These are phyloP conservation scores for Ammopiptanthus mongolicus DNA, from an alignment of 306 rosid species.

Conservation along the genomic window DNA sequence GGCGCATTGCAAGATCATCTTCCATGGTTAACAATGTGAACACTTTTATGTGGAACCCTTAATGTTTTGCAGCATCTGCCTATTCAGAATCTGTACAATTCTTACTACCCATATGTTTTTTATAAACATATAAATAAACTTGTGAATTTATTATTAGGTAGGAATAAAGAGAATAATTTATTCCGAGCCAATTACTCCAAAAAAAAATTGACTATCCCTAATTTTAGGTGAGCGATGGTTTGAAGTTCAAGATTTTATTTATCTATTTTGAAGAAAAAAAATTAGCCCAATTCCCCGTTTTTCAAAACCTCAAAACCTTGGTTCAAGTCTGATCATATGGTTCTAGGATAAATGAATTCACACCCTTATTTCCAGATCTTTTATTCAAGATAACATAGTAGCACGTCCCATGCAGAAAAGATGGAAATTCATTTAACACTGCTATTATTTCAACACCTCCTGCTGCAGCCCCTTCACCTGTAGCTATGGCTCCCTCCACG, in stretches of 20 bases:
- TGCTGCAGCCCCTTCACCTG: slow-evolving; percentile 45
- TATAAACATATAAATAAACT: neutral
- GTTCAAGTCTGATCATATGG: neutral
- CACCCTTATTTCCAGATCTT: neutral
- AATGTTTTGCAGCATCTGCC: slow-evolving; percentile 64
- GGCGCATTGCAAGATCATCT: too few species aligned
- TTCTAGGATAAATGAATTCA: neutral
- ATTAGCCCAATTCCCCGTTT: too few species aligned
- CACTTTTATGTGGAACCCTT: slow-evolving; percentile 71
- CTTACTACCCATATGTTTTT: slow-evolving; percentile 25
- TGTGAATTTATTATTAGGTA: slow-evolving; percentile 15
- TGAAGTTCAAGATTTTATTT: neutral
- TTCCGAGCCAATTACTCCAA: slow-evolving; percentile 84
- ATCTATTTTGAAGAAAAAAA: too few species aligned
- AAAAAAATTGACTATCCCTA: slow-evolving; percentile 49
- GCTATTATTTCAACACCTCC: slow-evolving; percentile 54
- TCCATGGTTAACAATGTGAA: too few species aligned
- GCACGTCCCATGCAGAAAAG: slow-evolving; percentile 55
- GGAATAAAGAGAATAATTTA: slow-evolving; percentile 65
- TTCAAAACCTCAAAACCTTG: too few species aligned
- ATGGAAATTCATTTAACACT: slow-evolving; percentile 82
- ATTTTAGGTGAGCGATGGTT: slow-evolving; percentile 50
- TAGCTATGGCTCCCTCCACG: slow-evolving; percentile 37
- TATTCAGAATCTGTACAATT: slow-evolving; percentile 56
- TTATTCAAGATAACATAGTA: slow-evolving; percentile 19